phyloP scores from a whole-genome alignment of 768 basidiomycete genomes.

The Lepiota venenata region DNA sequence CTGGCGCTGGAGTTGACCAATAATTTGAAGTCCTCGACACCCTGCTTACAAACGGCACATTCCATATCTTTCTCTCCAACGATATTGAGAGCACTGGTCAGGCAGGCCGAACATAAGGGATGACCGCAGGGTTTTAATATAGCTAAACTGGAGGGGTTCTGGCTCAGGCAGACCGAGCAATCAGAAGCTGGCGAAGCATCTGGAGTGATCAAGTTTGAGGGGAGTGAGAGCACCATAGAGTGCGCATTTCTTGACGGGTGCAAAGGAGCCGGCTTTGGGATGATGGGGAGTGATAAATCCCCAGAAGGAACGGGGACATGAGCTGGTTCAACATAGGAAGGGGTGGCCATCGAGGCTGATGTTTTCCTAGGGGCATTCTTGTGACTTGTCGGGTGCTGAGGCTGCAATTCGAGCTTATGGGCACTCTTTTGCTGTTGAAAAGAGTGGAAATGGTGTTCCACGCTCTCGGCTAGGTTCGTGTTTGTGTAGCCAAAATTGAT shows the following conservation, averaged over 20 bases:
- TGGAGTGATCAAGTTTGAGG: conserved; percentile 6
- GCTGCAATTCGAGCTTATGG: background rate
- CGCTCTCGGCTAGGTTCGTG: conserved; percentile 34
- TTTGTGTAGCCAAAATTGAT: conserved; percentile 21
- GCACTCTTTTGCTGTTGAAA: conserved; percentile 20
- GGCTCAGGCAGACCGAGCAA: conserved; percentile 64
- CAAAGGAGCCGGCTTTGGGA: conserved; percentile 1
- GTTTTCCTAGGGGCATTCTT: conserved; percentile 1
- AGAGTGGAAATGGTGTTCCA: conserved; percentile 41
- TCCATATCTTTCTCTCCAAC: conserved; percentile 89
- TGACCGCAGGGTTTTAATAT: conserved; percentile 75
- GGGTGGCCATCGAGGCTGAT: background rate
- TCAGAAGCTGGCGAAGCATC: conserved; percentile 22
- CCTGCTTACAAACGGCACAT: conserved; percentile 73
- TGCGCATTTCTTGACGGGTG: conserved; percentile 1
- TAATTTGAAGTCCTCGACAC: conserved; percentile 69
- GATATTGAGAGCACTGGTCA: conserved; percentile 85
- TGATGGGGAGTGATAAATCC: conserved; percentile 9
- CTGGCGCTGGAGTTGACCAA: conserved; percentile 18
- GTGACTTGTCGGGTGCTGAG: background rate
- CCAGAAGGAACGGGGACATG: conserved; percentile 14
- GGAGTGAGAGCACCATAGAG: conserved; percentile 1
- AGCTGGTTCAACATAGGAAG: conserved; percentile 11
- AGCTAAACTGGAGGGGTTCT: conserved; percentile 44
- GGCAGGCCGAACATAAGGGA: conserved; percentile 73